Percentiles rank a stretch among this genome's conserved stretches.
Conservation (phyloP, 208 protist species). For the Crithidia brevicula region DNA sequence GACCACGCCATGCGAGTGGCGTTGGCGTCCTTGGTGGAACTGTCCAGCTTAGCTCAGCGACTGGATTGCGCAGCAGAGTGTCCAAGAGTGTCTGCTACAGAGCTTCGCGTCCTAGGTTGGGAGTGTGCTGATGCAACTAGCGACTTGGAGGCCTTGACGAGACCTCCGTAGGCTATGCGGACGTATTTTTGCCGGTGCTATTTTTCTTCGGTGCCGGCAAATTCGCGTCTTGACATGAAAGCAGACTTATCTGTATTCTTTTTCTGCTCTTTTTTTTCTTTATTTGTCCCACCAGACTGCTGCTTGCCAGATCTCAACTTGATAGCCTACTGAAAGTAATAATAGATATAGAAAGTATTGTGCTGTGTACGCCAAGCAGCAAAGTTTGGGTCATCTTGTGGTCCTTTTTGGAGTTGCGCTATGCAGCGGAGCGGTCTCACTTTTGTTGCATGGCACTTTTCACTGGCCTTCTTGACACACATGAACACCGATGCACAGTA, state of each 20-base stretch:
- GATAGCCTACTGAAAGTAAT: no score
- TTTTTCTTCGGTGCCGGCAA: conserved; percentile 4
- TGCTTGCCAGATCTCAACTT: no score
- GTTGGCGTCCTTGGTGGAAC: neutral
- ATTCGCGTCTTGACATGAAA: neutral
- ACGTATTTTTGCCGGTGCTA: conserved; percentile 3
- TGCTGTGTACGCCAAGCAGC: no score
- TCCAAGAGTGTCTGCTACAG: neutral
- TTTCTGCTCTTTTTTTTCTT: conserved; percentile 28
- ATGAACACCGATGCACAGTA: no score
- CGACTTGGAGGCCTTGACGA: neutral
- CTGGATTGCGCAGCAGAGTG: neutral
- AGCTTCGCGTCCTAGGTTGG: neutral
- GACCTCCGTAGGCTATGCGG: no score
- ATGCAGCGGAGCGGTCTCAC: no score
- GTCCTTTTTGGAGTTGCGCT: no score
- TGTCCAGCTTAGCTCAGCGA: neutral
- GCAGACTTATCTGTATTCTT: no score
- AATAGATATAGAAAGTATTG: no score
- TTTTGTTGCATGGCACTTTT: no score
- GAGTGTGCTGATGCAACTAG: neutral
- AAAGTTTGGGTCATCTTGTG: no score
- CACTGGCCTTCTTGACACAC: no score
- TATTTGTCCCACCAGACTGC: neutral
- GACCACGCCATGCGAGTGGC: neutral